Evolutionary conservation across 768 basidiomycete genomes (phyloP).

Genomic region (Suillus subluteus): DNA sequence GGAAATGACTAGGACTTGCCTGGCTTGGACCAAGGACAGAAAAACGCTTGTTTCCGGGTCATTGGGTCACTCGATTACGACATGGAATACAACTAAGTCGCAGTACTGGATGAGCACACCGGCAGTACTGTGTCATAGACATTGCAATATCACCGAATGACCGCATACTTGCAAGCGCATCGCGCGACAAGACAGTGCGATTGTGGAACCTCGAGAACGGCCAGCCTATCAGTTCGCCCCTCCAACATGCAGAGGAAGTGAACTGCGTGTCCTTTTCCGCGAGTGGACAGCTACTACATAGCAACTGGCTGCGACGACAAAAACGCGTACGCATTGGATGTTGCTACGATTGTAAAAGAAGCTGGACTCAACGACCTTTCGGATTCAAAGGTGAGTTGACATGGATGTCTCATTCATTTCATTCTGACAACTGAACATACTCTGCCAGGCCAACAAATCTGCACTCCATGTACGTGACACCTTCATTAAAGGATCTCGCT

Average conservation of each 20-base stretch:
- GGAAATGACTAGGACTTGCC: background rate
- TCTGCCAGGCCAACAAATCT: background rate
- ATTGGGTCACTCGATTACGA: background rate
- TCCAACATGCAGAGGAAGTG: background rate
- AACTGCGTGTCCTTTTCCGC: background rate
- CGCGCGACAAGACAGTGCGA: conserved; percentile 7
- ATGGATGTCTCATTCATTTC: background rate
- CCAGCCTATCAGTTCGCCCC: background rate
- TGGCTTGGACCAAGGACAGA: conserved; percentile 5
- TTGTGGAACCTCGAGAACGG: background rate
- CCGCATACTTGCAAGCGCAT: conserved; percentile 13
- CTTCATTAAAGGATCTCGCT: background rate
- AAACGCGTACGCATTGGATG: background rate
- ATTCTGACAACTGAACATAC: background rate
- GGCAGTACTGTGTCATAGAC: conserved; percentile 11
- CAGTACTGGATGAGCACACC: background rate
- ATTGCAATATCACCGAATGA: background rate
- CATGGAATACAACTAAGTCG: background rate
- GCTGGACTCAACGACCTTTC: background rate
- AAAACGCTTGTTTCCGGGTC: conserved; percentile 5
- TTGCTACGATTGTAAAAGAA: background rate
- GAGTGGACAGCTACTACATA: background rate
- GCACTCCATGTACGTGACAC: background rate
- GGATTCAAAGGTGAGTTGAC: background rate
- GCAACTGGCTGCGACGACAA: background rate